These are phyloP conservation scores for Talaromyces nanjingensis DNA, from an alignment of 495 filamentous ascomycete species.

Conservation along the genomic window DNA sequence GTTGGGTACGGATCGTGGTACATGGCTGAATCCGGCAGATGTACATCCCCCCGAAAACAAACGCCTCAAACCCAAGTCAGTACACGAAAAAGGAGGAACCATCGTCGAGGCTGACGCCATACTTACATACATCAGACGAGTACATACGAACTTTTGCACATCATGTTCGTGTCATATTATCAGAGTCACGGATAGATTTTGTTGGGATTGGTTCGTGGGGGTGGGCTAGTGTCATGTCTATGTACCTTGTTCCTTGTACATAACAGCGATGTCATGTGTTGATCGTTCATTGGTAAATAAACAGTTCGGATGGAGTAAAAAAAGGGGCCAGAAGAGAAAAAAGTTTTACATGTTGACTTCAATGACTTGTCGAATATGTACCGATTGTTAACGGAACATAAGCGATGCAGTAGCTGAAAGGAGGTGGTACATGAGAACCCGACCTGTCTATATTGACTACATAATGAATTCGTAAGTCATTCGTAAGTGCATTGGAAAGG, in stretches of 20 bases:
- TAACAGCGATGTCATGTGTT: not conserved
- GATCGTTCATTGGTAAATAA: not conserved
- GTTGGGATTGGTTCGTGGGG: not conserved
- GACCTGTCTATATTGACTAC: not conserved
- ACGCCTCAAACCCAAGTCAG: not conserved
- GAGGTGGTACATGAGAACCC: not conserved
- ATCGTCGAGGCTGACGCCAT: not conserved
- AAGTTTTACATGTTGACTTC: not conserved
- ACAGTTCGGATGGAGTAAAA: not conserved
- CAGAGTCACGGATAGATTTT: not conserved
- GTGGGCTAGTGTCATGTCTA: not conserved
- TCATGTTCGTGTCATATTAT: not conserved
- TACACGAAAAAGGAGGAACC: not conserved
- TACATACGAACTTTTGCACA: not conserved
- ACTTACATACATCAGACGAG: not conserved
- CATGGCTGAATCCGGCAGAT: not conserved
- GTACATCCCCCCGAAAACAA: not conserved
- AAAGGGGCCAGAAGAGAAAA: not conserved
- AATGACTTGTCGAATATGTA: not conserved
- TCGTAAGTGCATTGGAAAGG: not conserved
- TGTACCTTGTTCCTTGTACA: not conserved
- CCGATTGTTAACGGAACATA: not conserved
- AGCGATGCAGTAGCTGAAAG: not conserved
- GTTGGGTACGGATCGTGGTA: not conserved
- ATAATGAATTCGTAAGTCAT: not conserved